Evolutionary conservation across 345 rosid genomes (phyloP), one percentile per base, ranked within the genome.

Genomic region (Gossypium bickii): DNA sequence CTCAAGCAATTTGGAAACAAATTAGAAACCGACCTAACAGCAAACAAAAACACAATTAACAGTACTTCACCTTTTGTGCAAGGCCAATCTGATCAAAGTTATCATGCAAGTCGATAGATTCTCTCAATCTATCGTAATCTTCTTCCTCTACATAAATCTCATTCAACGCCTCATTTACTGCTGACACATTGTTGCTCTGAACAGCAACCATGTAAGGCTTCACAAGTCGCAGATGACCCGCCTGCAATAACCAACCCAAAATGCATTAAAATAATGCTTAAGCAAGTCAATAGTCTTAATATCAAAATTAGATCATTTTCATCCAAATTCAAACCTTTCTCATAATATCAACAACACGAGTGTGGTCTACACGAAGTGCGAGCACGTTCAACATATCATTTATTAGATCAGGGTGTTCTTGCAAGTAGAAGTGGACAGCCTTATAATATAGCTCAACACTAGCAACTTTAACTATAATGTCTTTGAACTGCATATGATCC

Each of bases 401-500:
- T 76, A 95, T 91, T 24, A 93, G 81, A 84, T 93, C 98, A 53
- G 99, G 99, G 74, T 95, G 99, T 72, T 95, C 98, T 86, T 91
- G 94, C 83, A 95, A 83, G 85, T 95, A 95, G 86, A 95, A 95
- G 84, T 95, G 99, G 75, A 95, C 99, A 3, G 98, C 97, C 85
- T 95, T 95, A 73, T 95, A 95, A 81, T 95, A 95, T 43, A 95
- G 80, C 74, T 95, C 99, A 57, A 95, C 99, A 78, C 86, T 95
- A 3, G 97, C 98, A 82, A 95, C 97, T 88, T 95, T 95, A 59
- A 89, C 97, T 1, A 86, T 86, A 51, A 93, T 91, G 78, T 95
- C 99, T 80, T 93, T 95, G 82, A 93, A 95, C 78, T 90, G 99
- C 98, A 95, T 89, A 92, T 95, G 99, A 73, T 95, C 99, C 99